A percentile compares a stretch with the other conserved stretches of the same genome.
phyloP scores from a whole-genome alignment of 352 stramenopile species.

The Globisporangium parvum region DNA sequence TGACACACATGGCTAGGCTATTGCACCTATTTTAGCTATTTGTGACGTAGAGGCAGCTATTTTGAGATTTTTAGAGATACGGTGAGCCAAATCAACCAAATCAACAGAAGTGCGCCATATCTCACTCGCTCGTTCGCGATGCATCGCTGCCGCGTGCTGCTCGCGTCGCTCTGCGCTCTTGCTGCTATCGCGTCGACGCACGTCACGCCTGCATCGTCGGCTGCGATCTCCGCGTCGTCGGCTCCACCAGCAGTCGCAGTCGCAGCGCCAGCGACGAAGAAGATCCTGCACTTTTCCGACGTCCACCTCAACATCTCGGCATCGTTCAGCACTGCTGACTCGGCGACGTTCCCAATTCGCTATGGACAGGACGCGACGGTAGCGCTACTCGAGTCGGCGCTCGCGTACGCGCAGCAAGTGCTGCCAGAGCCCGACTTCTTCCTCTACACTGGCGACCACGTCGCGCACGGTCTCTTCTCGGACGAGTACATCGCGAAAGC shows the following conservation, averaged over 20 bases:
- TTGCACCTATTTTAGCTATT: no score
- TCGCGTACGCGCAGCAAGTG: conserved; percentile 54
- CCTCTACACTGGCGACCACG: conserved; percentile 79
- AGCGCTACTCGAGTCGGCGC: conserved; percentile 56
- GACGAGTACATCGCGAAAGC: conserved; percentile 55
- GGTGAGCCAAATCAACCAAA: no score
- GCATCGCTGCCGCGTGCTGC: no score
- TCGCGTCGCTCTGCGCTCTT: not conserved
- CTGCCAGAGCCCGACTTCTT: conserved; percentile 58
- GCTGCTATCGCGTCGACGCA: not conserved
- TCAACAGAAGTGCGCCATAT: no score
- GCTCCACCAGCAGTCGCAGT: not conserved
- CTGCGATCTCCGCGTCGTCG: not conserved
- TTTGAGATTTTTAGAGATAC: no score
- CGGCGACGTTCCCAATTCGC: conserved; percentile 27
- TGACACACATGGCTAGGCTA: no score
- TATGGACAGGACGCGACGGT: conserved; percentile 56
- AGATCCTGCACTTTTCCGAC: conserved; percentile 82
- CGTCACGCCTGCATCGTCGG: not conserved
- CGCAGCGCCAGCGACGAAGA: conserved; percentile 10
- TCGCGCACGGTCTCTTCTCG: conserved; percentile 50
- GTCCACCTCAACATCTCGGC: conserved; percentile 77
- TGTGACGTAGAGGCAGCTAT: no score
- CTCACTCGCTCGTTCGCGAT: no score
- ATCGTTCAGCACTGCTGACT: conserved; percentile 28